Evolutionary conservation across 306 rosid species (phyloP).

Genomic region (Citrullus amarus): DNA sequence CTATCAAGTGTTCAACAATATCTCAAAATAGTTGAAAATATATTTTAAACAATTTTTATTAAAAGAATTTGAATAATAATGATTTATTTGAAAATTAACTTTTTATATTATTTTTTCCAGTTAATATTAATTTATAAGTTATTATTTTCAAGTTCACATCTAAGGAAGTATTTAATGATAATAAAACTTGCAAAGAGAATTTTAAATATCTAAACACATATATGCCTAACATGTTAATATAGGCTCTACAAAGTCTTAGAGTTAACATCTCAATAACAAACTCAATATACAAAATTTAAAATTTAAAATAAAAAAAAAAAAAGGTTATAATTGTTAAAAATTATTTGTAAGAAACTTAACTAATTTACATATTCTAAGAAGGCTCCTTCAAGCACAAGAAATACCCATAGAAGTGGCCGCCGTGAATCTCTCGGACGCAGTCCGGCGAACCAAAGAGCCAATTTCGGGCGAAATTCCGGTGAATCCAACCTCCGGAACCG

Average conservation of each 20-base stretch:
- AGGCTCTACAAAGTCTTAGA: neutral
- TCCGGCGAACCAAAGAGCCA: neutral
- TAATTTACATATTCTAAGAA: neutral
- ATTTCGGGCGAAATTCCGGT: conserved; percentile 7
- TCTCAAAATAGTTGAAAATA: too few relatives aligned
- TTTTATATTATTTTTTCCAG: too few relatives aligned
- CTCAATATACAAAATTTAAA: neutral
- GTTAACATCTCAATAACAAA: neutral
- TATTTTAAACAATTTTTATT: too few relatives aligned
- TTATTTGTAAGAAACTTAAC: neutral
- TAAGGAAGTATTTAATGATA: too few relatives aligned
- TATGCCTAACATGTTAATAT: neutral
- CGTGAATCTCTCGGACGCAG: conserved; percentile 10
- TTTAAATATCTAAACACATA: neutral
- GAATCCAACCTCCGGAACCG: conserved; percentile 1
- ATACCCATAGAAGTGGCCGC: conserved; percentile 2
- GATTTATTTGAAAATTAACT: too few relatives aligned
- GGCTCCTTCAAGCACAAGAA: conserved; percentile 8
- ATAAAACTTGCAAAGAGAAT: neutral
- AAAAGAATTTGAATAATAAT: too few relatives aligned
- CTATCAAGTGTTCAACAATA: too few relatives aligned
- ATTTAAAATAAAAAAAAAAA: neutral
- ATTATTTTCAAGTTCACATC: too few relatives aligned
- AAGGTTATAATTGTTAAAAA: neutral
- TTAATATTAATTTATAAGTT: too few relatives aligned